Conservation (phyloP, 306 rosid species). For the Chamaecrista fasciculata region DNA sequence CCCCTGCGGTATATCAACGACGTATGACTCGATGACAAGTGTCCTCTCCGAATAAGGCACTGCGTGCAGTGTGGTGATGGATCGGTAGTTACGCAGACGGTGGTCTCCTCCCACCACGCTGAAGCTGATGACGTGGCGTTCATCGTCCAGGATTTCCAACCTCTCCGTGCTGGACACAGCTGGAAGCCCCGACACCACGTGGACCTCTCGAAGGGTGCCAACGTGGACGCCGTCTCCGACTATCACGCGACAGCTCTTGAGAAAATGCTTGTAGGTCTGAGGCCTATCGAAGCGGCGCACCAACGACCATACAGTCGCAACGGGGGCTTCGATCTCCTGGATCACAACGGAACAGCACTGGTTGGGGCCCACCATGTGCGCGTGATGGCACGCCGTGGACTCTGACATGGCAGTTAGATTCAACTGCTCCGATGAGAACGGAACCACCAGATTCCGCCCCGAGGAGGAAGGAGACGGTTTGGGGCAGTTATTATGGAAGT, state of each 20-base stretch:
- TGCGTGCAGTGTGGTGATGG: conserved; percentile 55
- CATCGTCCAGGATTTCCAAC: conserved; percentile 61
- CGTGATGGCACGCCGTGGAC: conserved; percentile 29
- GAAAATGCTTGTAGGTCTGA: conserved; percentile 53
- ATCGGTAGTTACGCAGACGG: conserved; percentile 55
- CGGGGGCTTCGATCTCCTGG: conserved; percentile 42
- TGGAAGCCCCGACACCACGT: conserved; percentile 63
- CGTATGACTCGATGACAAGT: conserved; percentile 53
- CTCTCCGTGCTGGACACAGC: conserved; percentile 55
- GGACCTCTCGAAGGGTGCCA: conserved; percentile 55
- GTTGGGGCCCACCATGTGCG: conserved; percentile 35
- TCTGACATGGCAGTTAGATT: not conserved
- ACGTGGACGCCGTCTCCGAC: conserved; percentile 41
- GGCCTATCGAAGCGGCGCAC: conserved; percentile 60
- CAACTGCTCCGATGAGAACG: not conserved
- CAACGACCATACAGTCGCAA: conserved; percentile 50
- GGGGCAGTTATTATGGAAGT: conserved; percentile 38
- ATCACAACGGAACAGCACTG: conserved; percentile 55
- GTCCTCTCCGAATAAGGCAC: too few species aligned
- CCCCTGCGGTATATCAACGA: conserved; percentile 57
- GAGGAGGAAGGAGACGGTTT: conserved; percentile 26
- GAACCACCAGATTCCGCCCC: conserved; percentile 8
- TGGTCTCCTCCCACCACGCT: conserved; percentile 62
- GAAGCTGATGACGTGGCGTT: conserved; percentile 57
- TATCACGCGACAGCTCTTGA: conserved; percentile 54